Percentiles rank a stretch among this genome's conserved stretches.
Evolutionary conservation across 2,329 filamentous ascomycete genomes (phyloP).

Genomic region (Pseudogymnoascus sp.): DNA sequence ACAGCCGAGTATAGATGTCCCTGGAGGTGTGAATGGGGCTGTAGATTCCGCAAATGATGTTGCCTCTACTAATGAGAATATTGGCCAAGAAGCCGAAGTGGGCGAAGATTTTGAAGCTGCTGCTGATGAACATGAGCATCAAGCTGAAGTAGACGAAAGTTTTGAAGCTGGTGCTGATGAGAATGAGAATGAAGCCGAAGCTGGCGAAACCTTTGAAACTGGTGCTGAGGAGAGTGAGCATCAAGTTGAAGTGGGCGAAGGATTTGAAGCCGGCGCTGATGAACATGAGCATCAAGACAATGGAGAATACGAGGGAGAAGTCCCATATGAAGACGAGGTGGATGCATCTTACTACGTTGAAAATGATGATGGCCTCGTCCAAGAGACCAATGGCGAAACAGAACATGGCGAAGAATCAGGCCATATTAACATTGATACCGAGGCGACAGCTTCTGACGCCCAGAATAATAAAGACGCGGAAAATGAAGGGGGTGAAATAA

Average conservation of each 20-base stretch:
- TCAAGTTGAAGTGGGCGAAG: conserved; percentile 6
- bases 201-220: background rate
- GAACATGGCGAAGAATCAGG: background rate
- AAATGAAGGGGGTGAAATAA: conserved; percentile 30
- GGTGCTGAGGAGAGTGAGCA: background rate
- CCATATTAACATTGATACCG: conserved; percentile 1
- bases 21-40: background rate
- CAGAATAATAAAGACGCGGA: conserved; percentile 15
- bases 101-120: conserved; percentile 20
- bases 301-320: conserved; percentile 5
- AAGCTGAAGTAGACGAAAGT: conserved; percentile 23
- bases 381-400: background rate
- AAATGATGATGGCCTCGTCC: background rate
- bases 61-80: background rate
- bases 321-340: background rate
- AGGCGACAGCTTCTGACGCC: background rate
- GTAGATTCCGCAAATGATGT: background rate
- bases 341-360: background rate
- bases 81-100: conserved; percentile 7
- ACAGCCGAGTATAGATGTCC: background rate
- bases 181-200: background rate
- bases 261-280: conserved; percentile 3
- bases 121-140: conserved; percentile 15
- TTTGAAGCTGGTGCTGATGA: conserved; percentile 14
- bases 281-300: conserved; percentile 10